A percentile compares a stretch with the other conserved stretches of the same genome.
Conservation (phyloP, 768 basidiomycete species). For the Amanita pseudoporphyria region DNA sequence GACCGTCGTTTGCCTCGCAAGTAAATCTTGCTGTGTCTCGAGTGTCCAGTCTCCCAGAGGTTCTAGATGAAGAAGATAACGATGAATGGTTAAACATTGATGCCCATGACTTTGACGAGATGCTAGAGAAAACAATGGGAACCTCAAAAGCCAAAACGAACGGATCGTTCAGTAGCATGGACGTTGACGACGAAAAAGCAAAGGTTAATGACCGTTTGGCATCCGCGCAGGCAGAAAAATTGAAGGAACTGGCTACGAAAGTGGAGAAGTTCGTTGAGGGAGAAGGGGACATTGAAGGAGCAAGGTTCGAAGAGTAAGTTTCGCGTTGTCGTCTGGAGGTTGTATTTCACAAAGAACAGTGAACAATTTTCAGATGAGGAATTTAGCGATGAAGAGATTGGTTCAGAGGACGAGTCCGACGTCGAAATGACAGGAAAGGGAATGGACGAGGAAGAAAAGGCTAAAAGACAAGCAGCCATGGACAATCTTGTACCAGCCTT, state of each 20-base stretch:
- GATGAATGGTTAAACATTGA: conserved; percentile 88
- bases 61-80: conserved; percentile 43
- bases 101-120: conserved; percentile 62
- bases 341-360: conserved; percentile 24
- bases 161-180: conserved; percentile 31
- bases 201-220: conserved; percentile 41
- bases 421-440: conserved; percentile 21
- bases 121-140: conserved; percentile 43
- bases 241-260: conserved; percentile 73
- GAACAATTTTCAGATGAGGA: conserved; percentile 64
- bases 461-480: conserved; percentile 55
- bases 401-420: conserved; percentile 39
- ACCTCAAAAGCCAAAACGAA: conserved; percentile 7
- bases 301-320: conserved; percentile 81
- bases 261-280: conserved; percentile 90
- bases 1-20: conserved; percentile 67
- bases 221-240: conserved; percentile 55
- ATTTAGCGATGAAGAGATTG: conserved; percentile 37
- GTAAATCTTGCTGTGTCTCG: conserved; percentile 56
- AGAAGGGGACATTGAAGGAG: conserved; percentile 83
- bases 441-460: conserved; percentile 13
- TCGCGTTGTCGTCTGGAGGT: background rate
- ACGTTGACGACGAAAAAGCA: conserved; percentile 31
- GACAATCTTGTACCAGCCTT: conserved; percentile 75
- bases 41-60: conserved; percentile 21